Base-by-base conservation (phyloP, 176 grass and related monocot genomes). In the Typha latifolia region DNA sequence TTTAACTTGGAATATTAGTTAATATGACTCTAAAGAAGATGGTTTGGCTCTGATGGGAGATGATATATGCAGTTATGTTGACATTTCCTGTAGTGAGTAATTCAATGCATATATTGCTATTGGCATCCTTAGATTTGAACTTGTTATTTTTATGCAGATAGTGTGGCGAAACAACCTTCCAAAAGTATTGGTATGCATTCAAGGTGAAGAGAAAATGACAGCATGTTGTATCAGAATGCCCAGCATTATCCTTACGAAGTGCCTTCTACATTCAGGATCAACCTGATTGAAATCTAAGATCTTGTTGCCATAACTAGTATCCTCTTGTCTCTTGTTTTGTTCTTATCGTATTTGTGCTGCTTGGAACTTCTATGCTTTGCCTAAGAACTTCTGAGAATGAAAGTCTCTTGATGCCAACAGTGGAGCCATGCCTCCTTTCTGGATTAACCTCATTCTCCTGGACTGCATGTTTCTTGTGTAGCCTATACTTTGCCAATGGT, bases 21-120 rank as follows among this genome's bases (percentile, higher is more conserved):
- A 23, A 53, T n/a, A 74, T 74, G 13, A 19, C 64, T n/a, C n/a
- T n/a, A 62, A 55, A 49, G 62, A 74, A 49, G 62, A 66, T 66
- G 72, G 56, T 32, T 53, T 66, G 62, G 65, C 43, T 62, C 50
- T 74, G 49, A 29, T 66, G 13, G 72, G 49, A 4, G 72, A 74
- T 74, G 49, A 74, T 47, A 62, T 62, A 13, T 74, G 66, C 15
- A 59, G 22, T n/a, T n/a, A 18, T 22, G 20, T 21, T 59, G 18
- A 22, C 53, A 59, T 59, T 59, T 59, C 53, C 7, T 21, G 8
- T 10, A 21, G 15, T 19, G 16, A 59, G 20, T 59, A n/a, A 9
- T n/a, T 6, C 2, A 19, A 59, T 59, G 15, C n/a, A 19, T 16
- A 59, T 59, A 59, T 59, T 16, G 16, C 11, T 59, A 59, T 21